These are phyloP conservation scores for Gossypium arboreum DNA, from an alignment of 345 rosid genomes.

Conservation along the genomic window DNA sequence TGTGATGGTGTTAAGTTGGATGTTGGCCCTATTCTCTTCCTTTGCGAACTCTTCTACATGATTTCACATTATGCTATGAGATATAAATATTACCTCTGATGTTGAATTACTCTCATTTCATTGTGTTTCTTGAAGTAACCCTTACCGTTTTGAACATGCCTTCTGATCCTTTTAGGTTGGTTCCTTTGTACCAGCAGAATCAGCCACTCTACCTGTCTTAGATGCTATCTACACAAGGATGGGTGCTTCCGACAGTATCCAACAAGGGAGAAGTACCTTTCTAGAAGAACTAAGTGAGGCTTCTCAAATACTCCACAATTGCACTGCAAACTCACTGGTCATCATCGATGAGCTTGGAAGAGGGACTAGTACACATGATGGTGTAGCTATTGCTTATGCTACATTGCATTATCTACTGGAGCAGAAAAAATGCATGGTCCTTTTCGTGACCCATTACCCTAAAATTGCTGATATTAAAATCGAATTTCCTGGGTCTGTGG, in stretches of 20 bases:
- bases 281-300: constrained; percentile 91
- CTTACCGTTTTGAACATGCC: constrained; percentile 21
- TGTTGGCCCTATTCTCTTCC: background rate
- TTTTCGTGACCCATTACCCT: constrained; percentile 94
- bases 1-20: background rate
- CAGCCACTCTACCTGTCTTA: constrained; percentile 66
- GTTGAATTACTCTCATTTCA: constrained; percentile 2
- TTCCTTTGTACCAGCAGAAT: constrained; percentile 91
- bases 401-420: constrained; percentile 67
- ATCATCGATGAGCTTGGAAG: constrained; percentile 93
- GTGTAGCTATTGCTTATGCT: constrained; percentile 91
- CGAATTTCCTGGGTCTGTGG: constrained; percentile 52
- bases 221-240: constrained; percentile 86
- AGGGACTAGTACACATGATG: constrained; percentile 95
- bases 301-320: constrained; percentile 61
- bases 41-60: background rate
- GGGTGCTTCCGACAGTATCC: constrained; percentile 97
- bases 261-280: constrained; percentile 88
- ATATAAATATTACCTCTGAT: background rate
- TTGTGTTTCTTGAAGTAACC: constrained; percentile 7
- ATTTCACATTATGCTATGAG: background rate
- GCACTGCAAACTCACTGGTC: constrained; percentile 70
- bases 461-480: constrained; percentile 59
- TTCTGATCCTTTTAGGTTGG: constrained; percentile 66
- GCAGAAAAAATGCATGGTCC: constrained; percentile 69